phyloP scores from a whole-genome alignment of 2,329 filamentous ascomycete species.

The Ophiosphaerella narmari region DNA sequence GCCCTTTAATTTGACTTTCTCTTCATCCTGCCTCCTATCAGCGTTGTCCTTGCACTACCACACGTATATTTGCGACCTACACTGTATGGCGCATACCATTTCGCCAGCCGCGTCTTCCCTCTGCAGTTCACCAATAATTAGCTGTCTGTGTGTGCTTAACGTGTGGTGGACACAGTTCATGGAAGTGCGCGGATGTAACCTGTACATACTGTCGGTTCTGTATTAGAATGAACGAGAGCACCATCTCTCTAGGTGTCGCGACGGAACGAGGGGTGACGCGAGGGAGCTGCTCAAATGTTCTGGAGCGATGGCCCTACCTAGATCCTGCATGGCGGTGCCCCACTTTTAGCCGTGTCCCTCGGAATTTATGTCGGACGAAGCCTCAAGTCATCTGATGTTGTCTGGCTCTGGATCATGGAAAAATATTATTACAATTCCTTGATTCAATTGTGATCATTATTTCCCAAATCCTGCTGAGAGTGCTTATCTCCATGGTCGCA shows the following conservation, averaged over 20 bases:
- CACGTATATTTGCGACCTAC: conserved; percentile 47
- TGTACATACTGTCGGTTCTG: conserved; percentile 78
- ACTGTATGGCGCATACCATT: conserved; percentile 98
- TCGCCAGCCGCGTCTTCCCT: conserved; percentile 96
- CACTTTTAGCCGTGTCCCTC: too few relatives aligned
- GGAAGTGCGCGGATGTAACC: background rate
- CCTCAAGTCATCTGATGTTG: too few relatives aligned
- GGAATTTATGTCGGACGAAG: too few relatives aligned
- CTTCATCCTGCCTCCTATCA: conserved; percentile 70
- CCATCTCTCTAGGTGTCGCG: conserved; percentile 43
- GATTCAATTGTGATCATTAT: too few relatives aligned
- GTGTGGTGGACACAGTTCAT: too few relatives aligned
- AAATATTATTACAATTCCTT: too few relatives aligned
- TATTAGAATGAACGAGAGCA: conserved; percentile 87
- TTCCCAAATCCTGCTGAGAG: too few relatives aligned
- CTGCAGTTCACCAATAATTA: conserved; percentile 52
- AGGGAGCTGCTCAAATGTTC: too few relatives aligned
- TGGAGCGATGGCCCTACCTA: too few relatives aligned
- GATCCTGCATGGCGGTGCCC: too few relatives aligned
- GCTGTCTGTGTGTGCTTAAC: background rate
- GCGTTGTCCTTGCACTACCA: conserved; percentile 4
- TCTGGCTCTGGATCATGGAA: too few relatives aligned
- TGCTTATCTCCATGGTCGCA: too few relatives aligned
- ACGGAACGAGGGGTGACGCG: background rate
- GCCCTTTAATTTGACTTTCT: conserved; percentile 98